Evolutionary conservation across 768 basidiomycete genomes (phyloP).

Genomic region (Psilocybe azurescens): DNA sequence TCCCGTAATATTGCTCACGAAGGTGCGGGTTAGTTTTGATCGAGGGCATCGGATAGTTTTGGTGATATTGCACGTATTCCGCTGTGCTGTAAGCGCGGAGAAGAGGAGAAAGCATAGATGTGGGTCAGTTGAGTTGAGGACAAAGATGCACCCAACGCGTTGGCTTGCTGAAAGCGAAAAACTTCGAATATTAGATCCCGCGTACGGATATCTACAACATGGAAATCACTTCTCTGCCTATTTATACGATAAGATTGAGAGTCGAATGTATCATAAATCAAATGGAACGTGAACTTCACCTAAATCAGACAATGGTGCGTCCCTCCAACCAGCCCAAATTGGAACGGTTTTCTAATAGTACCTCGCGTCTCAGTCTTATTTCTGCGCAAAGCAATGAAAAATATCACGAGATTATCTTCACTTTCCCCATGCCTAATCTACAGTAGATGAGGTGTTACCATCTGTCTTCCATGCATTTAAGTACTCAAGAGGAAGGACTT

Average conservation of each 20-base stretch:
- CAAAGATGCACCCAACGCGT: conserved; percentile 62
- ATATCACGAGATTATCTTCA: conserved; percentile 65
- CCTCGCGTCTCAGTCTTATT: background rate
- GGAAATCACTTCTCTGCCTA: conserved; percentile 26
- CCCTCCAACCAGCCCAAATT: conserved; percentile 81
- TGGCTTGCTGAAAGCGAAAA: conserved; percentile 52
- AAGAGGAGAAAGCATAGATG: conserved; percentile 75
- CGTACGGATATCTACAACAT: too few species aligned
- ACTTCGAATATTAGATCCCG: background rate
- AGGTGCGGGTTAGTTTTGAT: conserved; percentile 59
- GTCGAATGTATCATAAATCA: too few species aligned
- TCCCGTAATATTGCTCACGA: conserved; percentile 75
- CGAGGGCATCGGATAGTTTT: conserved; percentile 56
- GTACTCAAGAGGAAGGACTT: background rate
- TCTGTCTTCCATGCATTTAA: too few species aligned
- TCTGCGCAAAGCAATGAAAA: background rate
- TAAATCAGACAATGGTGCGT: conserved; percentile 74
- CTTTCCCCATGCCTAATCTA: conserved; percentile 48
- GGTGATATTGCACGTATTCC: conserved; percentile 53
- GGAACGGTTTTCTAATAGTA: conserved; percentile 29
- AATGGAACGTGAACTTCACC: conserved; percentile 43
- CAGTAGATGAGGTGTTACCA: too few species aligned
- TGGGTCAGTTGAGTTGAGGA: conserved; percentile 52
- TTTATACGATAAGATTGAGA: background rate
- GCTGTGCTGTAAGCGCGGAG: conserved; percentile 70